Evolutionary conservation across 2,329 filamentous ascomycete species (phyloP).

Genomic region (Whalleya microplaca): DNA sequence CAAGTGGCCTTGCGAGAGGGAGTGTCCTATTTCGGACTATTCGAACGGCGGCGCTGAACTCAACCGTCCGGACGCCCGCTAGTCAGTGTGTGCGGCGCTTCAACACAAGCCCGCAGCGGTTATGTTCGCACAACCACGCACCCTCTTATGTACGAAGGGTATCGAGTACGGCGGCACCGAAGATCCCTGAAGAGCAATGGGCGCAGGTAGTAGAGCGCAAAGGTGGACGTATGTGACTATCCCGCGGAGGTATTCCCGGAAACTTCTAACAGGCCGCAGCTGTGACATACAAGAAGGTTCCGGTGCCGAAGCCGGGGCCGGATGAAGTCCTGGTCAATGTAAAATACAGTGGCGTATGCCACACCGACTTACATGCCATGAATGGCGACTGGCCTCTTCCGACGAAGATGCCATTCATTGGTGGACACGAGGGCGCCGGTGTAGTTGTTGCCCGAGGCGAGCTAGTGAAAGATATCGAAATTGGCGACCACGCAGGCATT

Average conservation of each 20-base stretch:
- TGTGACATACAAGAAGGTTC: constrained; percentile 77
- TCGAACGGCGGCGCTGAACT: too few species aligned
- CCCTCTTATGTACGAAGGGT: too few species aligned
- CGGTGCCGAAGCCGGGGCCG: constrained; percentile 77
- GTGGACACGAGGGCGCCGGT: constrained; percentile 80
- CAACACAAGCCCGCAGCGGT: too few species aligned
- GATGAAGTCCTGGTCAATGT: constrained; percentile 93
- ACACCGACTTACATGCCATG: constrained; percentile 80
- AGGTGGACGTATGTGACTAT: constrained; percentile 63
- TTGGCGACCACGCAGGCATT: constrained; percentile 86
- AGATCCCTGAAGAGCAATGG: constrained; percentile 84
- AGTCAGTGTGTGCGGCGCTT: too few species aligned
- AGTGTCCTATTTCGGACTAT: too few species aligned
- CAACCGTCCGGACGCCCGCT: too few species aligned
- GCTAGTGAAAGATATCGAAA: constrained; percentile 74
- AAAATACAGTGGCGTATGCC: constrained; percentile 89
- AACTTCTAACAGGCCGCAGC: constrained; percentile 47
- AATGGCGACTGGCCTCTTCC: constrained; percentile 87
- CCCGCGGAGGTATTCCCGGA: not conserved
- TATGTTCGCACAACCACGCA: too few species aligned
- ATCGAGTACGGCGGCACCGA: too few species aligned
- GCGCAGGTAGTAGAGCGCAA: constrained; percentile 86
- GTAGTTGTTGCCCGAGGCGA: constrained; percentile 79
- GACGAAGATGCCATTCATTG: constrained; percentile 84
- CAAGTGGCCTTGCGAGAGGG: too few species aligned